Percentiles rank a stretch among this genome's conserved stretches.
Conservation (phyloP, 1,284 basidiomycete genomes). For the Garcileccinum viscosum region DNA sequence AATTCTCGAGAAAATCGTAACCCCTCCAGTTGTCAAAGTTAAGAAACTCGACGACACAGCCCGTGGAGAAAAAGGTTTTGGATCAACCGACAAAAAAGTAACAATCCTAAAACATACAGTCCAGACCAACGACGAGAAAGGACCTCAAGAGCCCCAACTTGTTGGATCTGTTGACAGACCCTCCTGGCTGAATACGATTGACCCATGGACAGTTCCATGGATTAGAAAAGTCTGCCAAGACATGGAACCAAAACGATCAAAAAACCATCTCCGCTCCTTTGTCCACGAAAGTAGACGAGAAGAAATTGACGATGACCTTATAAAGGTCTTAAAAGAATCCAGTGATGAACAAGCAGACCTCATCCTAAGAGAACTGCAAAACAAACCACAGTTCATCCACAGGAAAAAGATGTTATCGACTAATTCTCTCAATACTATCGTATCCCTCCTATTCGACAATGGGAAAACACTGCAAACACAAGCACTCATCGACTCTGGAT, state of each 20-base stretch:
- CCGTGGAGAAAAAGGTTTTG: not conserved
- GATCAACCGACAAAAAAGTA: not conserved
- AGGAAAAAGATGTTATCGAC: not conserved
- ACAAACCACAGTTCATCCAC: not conserved
- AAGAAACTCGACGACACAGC: not conserved
- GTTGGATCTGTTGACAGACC: too few relatives aligned
- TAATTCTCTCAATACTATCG: not conserved
- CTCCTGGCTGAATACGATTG: not conserved
- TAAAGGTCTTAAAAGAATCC: not conserved
- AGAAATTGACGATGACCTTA: rapidly evolving
- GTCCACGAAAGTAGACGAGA: not conserved
- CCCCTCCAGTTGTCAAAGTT: not conserved
- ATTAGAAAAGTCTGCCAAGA: not conserved
- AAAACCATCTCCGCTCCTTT: not conserved
- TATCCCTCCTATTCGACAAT: not conserved
- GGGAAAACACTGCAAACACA: not conserved
- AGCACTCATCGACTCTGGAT: not conserved
- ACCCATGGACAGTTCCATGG: not conserved
- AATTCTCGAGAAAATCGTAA: not conserved
- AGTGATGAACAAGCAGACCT: not conserved
- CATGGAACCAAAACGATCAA: not conserved
- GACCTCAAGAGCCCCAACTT: too few relatives aligned
- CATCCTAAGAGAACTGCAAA: not conserved
- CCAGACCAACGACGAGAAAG: not conserved
- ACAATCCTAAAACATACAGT: not conserved